Conservation (phyloP, 129 eudicot species). For the Ambrosia trifida region DNA sequence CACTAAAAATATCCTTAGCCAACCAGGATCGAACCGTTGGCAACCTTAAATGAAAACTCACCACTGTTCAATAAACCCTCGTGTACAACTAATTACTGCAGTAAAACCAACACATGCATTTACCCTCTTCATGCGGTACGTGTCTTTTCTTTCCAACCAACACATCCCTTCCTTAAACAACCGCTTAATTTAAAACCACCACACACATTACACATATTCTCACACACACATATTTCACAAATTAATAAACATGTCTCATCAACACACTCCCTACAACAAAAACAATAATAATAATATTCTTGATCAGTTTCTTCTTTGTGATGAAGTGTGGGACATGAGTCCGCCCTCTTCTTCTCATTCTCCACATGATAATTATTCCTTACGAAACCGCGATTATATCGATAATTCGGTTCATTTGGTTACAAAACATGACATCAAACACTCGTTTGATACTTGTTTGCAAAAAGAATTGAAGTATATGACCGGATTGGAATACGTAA, state of each 20-base stretch:
- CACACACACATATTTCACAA: conserved; percentile 1
- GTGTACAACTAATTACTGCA: too few species aligned
- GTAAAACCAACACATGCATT: conserved; percentile 61
- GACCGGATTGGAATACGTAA: conserved; percentile 38
- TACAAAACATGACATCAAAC: conserved; percentile 39
- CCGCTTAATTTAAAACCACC: conserved; percentile 18
- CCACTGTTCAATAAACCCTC: conserved; percentile 39
- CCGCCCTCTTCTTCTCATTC: conserved; percentile 18
- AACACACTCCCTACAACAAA: too few species aligned
- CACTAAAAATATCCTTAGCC: neutral
- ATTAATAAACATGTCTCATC: conserved; percentile 1
- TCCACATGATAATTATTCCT: conserved; percentile 13
- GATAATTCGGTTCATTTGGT: neutral
- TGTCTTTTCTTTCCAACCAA: conserved; percentile 56
- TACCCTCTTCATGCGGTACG: conserved; percentile 71
- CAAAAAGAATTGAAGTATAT: conserved; percentile 41
- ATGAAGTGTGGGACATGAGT: conserved; percentile 59
- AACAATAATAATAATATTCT: neutral
- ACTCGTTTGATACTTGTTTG: conserved; percentile 34
- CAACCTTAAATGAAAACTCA: neutral
- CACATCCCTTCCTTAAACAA: conserved; percentile 19
- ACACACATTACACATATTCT: conserved; percentile 23
- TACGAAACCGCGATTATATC: neutral
- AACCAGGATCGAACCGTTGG: neutral
- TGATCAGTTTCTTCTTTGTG: conserved; percentile 50